Evolutionary conservation across 768 basidiomycete species (phyloP).

Genomic region (Hypsizygus marmoreus): DNA sequence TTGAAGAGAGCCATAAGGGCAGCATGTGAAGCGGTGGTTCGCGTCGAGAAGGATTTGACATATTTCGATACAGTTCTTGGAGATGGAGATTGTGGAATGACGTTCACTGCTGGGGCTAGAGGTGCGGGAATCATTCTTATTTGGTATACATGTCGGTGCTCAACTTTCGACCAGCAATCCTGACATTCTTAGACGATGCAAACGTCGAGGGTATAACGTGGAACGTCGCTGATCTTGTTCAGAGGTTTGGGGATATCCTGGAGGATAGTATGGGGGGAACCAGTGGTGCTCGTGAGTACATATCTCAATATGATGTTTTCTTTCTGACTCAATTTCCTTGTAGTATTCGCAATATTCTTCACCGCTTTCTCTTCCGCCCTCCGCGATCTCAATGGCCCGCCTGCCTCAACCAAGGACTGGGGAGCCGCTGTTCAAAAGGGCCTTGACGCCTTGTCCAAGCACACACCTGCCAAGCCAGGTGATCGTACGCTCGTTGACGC

Average conservation of each 20-base stretch:
- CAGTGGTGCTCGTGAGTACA: conserved; percentile 47
- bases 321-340: background rate
- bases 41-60: conserved; percentile 53
- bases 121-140: conserved; percentile 16
- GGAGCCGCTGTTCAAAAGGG: conserved; percentile 26
- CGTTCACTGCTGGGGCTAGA: conserved; percentile 51
- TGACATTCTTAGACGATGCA: conserved; percentile 30
- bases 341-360: conserved; percentile 49
- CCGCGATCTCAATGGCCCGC: background rate
- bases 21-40: conserved; percentile 45
- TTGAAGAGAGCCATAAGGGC: conserved; percentile 32
- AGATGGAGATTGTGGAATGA: conserved; percentile 66
- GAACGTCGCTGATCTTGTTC: conserved; percentile 22
- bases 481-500: conserved; percentile 63
- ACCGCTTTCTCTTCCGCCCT: conserved; percentile 34
- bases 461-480: conserved; percentile 55
- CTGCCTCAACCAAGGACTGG: conserved; percentile 2
- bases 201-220: conserved; percentile 21
- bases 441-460: conserved; percentile 30
- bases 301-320: background rate
- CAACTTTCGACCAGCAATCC: conserved; percentile 24
- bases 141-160: background rate
- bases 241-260: conserved; percentile 39
- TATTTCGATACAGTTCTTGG: conserved; percentile 61
- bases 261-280: conserved; percentile 61